phyloP scores from a whole-genome alignment of 2,329 filamentous ascomycete species.

The Trichophyton equinum region DNA sequence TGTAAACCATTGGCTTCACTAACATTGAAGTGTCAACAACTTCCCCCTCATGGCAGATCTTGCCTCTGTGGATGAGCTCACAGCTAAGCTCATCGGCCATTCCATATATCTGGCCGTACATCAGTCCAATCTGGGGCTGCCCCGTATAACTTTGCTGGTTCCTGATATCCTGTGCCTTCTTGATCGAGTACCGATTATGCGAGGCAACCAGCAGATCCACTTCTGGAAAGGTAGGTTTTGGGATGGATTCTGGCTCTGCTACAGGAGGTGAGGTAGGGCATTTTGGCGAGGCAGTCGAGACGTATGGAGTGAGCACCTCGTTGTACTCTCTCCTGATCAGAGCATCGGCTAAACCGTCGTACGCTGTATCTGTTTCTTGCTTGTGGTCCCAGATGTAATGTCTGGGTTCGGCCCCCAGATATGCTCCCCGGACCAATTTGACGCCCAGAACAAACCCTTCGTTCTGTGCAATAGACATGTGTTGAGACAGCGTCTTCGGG shows the following conservation, averaged over 20 bases:
- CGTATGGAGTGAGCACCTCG: conserved; percentile 32
- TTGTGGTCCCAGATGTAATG: conserved; percentile 59
- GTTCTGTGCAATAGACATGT: conserved; percentile 46
- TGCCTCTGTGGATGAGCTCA: conserved; percentile 28
- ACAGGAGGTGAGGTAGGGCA: conserved; percentile 21
- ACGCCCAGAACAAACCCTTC: conserved; percentile 57
- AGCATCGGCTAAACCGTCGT: conserved; percentile 56
- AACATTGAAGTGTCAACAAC: conserved; percentile 16
- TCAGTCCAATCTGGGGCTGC: conserved; percentile 34
- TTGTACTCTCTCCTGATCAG: conserved; percentile 53
- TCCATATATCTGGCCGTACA: conserved; percentile 45
- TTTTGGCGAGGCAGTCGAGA: conserved; percentile 12
- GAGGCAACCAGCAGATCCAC: conserved; percentile 61
- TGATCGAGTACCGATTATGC: conserved; percentile 64
- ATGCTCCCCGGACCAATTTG: conserved; percentile 64
- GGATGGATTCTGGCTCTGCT: background rate
- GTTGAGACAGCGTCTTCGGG: conserved; percentile 44
- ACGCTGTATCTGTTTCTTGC: conserved; percentile 54
- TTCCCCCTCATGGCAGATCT: conserved; percentile 8
- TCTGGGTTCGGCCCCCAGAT: conserved; percentile 56
- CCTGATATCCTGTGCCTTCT: conserved; percentile 38
- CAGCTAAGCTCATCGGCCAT: conserved; percentile 50
- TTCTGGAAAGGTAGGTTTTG: conserved; percentile 37
- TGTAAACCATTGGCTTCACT: conserved; percentile 39
- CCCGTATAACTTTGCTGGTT: conserved; percentile 30